These are phyloP conservation scores for Ceratocystiopsis sp. DNA, from an alignment of 2,329 filamentous ascomycete genomes.

Conservation along the genomic window DNA sequence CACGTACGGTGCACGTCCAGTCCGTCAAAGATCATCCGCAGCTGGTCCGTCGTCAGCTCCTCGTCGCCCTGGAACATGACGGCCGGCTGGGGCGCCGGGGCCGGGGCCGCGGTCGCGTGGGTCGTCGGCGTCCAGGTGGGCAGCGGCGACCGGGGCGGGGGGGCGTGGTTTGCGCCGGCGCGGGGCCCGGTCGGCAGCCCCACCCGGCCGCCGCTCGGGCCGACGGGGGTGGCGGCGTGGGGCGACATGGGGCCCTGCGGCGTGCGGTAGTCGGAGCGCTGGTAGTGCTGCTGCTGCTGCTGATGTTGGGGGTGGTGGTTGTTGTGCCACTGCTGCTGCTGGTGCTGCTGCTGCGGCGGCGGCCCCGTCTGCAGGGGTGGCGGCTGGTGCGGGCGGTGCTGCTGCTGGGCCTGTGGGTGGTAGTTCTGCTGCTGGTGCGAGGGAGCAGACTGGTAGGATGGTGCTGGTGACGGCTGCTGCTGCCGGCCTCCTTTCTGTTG, in stretches of 20 bases:
- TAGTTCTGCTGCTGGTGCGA: constrained; percentile 8
- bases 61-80: constrained; percentile 21
- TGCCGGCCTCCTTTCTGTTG: constrained; percentile 18
- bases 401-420: constrained; percentile 23
- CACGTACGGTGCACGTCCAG: constrained; percentile 67
- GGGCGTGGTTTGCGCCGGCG: constrained; percentile 1
- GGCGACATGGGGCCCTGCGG: no score
- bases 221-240: no score
- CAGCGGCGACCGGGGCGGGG: constrained; percentile 5
- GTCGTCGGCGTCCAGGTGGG: constrained; percentile 4
- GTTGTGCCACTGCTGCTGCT: constrained; percentile 1
- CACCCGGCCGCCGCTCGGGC: not conserved
- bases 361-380: constrained; percentile 7
- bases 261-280: constrained; percentile 15
- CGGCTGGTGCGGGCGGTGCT: constrained; percentile 4
- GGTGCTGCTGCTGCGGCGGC: constrained; percentile 24
- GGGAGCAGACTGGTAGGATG: constrained; percentile 7
- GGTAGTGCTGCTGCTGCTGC: constrained; percentile 28
- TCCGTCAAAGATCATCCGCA: constrained; percentile 74
- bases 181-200: constrained; percentile 9
- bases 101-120: not conserved
- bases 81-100: not conserved
- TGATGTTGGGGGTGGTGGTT: constrained; percentile 7
- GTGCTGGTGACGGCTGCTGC: constrained; percentile 10
- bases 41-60: constrained; percentile 37